Conservation (phyloP, 148 eudicot genomes). For the Limonium bicolor region DNA sequence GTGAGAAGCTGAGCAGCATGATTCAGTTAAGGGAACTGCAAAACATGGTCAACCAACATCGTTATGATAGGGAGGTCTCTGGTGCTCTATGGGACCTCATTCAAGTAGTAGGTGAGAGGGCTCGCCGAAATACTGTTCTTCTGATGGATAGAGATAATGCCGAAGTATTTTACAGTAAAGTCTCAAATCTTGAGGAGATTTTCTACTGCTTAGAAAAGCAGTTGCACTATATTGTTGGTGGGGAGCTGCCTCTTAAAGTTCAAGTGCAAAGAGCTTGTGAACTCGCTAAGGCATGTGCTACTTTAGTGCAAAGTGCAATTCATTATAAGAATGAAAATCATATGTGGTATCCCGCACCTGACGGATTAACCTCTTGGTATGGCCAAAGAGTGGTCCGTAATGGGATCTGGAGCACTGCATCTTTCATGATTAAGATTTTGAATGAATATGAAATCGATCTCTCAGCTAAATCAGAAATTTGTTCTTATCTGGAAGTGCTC, state of each 20-base stretch:
- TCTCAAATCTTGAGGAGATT: slow-evolving; percentile 75
- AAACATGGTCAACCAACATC: slow-evolving; percentile 49
- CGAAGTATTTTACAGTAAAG: slow-evolving; percentile 92
- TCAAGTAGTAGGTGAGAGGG: slow-evolving; percentile 85
- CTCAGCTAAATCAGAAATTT: slow-evolving; percentile 41
- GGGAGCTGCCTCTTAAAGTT: slow-evolving; percentile 40
- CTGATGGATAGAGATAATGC: slow-evolving; percentile 97
- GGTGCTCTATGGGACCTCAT: slow-evolving; percentile 92
- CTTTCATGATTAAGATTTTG: slow-evolving; percentile 53
- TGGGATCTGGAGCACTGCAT: slow-evolving; percentile 85
- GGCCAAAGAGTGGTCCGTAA: slow-evolving; percentile 49
- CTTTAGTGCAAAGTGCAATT: slow-evolving; percentile 41
- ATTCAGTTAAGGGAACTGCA: slow-evolving; percentile 79
- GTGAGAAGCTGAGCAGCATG: slow-evolving; percentile 89
- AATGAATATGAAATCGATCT: slow-evolving; percentile 43
- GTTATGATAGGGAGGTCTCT: slow-evolving; percentile 34
- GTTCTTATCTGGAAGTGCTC: slow-evolving; percentile 55
- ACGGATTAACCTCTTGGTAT: slow-evolving; percentile 90
- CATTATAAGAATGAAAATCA: slow-evolving; percentile 68
- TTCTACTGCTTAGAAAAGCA: slow-evolving; percentile 72
- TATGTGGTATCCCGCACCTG: slow-evolving; percentile 89
- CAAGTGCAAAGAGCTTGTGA: slow-evolving; percentile 82
- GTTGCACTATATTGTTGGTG: slow-evolving; percentile 37
- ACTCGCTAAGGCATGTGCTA: slow-evolving; percentile 62
- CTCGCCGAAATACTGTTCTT: slow-evolving; percentile 79